Percentiles rank a stretch among this genome's conserved stretches.
Conservation (phyloP, 768 basidiomycete genomes). For the Lyophyllum shimeji region DNA sequence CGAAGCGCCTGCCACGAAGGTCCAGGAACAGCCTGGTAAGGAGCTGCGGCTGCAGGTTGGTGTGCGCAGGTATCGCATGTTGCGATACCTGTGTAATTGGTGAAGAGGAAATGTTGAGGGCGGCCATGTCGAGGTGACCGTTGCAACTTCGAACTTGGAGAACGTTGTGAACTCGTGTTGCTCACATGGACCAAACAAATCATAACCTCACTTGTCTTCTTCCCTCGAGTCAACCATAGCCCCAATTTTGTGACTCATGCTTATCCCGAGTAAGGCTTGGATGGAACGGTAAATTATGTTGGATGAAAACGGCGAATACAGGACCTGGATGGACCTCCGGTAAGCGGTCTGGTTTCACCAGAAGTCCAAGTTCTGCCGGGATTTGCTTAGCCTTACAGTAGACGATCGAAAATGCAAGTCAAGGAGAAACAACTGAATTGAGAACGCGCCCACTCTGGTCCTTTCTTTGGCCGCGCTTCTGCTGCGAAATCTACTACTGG, state of each 20-base stretch:
- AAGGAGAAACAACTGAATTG: too few species aligned
- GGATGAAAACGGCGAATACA: too few species aligned
- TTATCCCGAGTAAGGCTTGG: neutral
- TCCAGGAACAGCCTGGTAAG: constrained; percentile 89
- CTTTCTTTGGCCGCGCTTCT: too few species aligned
- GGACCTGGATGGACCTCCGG: too few species aligned
- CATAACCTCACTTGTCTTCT: constrained; percentile 10
- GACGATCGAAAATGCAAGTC: too few species aligned
- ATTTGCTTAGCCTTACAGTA: too few species aligned
- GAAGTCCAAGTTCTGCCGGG: too few species aligned
- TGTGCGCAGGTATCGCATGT: constrained; percentile 61
- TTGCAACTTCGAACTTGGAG: neutral
- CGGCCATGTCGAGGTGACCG: constrained; percentile 31
- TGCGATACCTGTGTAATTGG: constrained; percentile 65
- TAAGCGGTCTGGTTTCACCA: too few species aligned
- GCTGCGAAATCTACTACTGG: too few species aligned
- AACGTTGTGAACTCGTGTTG: constrained; percentile 10
- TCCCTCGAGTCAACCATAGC: neutral
- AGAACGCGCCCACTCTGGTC: too few species aligned
- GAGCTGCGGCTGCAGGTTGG: constrained; percentile 81
- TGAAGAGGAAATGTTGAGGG: constrained; percentile 42
- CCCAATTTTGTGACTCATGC: neutral
- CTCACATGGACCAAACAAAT: constrained; percentile 15
- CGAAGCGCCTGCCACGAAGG: constrained; percentile 86
- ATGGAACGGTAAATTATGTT: too few species aligned